Evolutionary conservation across 139 green algal genomes (phyloP).

Genomic region (Bryopsis sp.): DNA sequence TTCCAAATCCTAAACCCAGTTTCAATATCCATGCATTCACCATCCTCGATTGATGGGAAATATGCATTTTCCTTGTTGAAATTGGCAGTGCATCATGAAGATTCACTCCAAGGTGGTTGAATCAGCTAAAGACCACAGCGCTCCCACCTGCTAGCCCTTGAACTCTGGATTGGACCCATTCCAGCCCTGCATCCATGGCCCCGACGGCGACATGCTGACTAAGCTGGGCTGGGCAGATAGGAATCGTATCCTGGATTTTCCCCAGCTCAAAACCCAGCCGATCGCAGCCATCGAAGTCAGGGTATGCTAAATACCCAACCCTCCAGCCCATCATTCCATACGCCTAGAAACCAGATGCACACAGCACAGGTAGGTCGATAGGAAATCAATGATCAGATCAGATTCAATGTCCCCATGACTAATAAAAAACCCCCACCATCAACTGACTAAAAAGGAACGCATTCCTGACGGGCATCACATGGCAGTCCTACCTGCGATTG

Average conservation of each 20-base stretch:
- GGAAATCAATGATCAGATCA: too few species aligned
- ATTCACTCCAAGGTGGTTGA: too few species aligned
- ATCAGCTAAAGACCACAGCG: too few species aligned
- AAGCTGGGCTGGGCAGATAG: conserved; percentile 74
- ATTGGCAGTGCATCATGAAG: too few species aligned
- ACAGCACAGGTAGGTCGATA: neutral
- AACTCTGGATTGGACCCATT: neutral
- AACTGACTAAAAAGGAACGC: neutral
- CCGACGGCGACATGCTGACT: conserved; percentile 62
- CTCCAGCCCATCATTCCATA: conserved; percentile 88
- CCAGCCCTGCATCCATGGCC: conserved; percentile 36
- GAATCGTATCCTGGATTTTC: conserved; percentile 87
- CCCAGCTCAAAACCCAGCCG: conserved; percentile 43
- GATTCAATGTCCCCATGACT: too few species aligned
- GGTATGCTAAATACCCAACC: conserved; percentile 73
- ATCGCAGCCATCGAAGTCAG: conserved; percentile 20
- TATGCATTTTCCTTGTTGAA: too few species aligned
- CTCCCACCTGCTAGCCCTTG: neutral
- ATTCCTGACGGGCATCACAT: too few species aligned
- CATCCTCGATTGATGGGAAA: too few species aligned
- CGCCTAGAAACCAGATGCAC: conserved; percentile 33
- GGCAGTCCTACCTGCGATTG: too few species aligned
- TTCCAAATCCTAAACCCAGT: too few species aligned
- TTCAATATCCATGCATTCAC: too few species aligned
- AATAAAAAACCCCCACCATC: neutral